Evolutionary conservation across 2,329 filamentous ascomycete species (phyloP), one percentile per base, ranked within the genome.

Genomic region (Colletotrichum truncatum): DNA sequence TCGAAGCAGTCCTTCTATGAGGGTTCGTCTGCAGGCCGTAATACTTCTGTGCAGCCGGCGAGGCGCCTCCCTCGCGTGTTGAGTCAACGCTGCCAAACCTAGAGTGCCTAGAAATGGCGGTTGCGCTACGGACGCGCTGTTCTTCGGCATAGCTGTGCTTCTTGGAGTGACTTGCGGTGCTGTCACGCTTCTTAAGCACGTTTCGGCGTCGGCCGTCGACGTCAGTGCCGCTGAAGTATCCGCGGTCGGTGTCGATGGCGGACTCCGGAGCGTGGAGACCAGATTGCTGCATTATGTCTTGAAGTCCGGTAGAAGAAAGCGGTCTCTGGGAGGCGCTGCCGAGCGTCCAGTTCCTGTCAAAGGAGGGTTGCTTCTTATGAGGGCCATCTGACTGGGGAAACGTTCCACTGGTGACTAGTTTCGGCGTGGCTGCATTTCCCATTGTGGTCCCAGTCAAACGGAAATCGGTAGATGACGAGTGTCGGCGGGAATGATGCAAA

Each of bases 141-240:
- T 94, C 91, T 56, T 94, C 92, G 5, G 90, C 84, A 73, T 93
- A 91, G 77, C 93, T 97, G 11, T 91, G 88, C 70, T 92, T 91
- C 48, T 89, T 86, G 36, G 91, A 89, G 76, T 93, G 88, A 16
- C 63, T 63, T 26, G 78, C 81, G 49, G 63, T 78, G 67, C 87
- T 90, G 65, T 89, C 87, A 62, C 92, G 90, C 80, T 96, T 97
- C 77, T 93, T 93, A 69, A 98, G 82, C 48, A 96, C 84, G 74
- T 93, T 97, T 46, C 92, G 87, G 71, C 87, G 89, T 63, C 91
- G 88, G 43, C 87, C 87, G 68, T 98, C 94, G 10, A 89, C 83
- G 73, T 98, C 95, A 14, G 91, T 92, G 3, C 94, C 93, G 7
- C 95, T 98, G 74, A 98, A 97, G 77, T 98, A 98, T 23, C 94